phyloP scores from a whole-genome alignment of 805 yeast species.

The Priceomyces castillae region DNA sequence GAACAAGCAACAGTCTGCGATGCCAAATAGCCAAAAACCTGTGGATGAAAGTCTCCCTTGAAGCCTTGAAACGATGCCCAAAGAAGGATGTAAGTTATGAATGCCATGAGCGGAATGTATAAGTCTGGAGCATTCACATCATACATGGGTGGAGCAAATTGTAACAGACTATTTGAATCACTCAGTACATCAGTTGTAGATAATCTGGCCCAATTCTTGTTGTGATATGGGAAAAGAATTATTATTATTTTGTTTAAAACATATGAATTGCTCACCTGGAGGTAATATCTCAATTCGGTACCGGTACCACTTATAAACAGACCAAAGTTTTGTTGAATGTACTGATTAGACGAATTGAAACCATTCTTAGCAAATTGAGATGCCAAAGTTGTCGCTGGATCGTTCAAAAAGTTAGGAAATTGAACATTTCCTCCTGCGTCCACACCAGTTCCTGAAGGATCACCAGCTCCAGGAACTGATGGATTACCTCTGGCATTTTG shows the following conservation, averaged over 20 bases:
- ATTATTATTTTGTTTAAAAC: slow-evolving; percentile 71
- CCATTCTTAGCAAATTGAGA: slow-evolving; percentile 87
- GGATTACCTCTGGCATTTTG: not conserved
- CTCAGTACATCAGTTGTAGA: slow-evolving; percentile 17
- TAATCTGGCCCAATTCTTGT: slow-evolving; percentile 76
- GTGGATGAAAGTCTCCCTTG: slow-evolving; percentile 89
- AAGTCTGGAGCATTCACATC: slow-evolving; percentile 95
- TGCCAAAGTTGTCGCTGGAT: slow-evolving; percentile 81
- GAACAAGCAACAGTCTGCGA: slow-evolving; percentile 84
- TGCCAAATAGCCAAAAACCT: slow-evolving; percentile 81
- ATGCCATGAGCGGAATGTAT: slow-evolving; percentile 93
- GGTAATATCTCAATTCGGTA: slow-evolving; percentile 73
- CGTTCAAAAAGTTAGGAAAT: slow-evolving; percentile 53
- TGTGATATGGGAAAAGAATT: slow-evolving; percentile 82
- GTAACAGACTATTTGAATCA: slow-evolving; percentile 20
- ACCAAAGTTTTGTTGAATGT: slow-evolving; percentile 69
- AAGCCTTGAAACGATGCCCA: slow-evolving; percentile 85
- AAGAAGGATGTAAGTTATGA: slow-evolving; percentile 78
- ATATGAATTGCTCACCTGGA: slow-evolving; percentile 86
- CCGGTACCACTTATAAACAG: slow-evolving; percentile 44
- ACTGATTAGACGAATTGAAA: slow-evolving; percentile 74
- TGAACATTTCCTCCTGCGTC: not conserved
- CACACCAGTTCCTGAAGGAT: not conserved
- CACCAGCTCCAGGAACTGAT: not conserved
- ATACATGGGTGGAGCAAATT: slow-evolving; percentile 72